A percentile compares a stretch with the other conserved stretches of the same genome.
Conservation (phyloP, 768 basidiomycete species). For the Paxillus rubicundulus region DNA sequence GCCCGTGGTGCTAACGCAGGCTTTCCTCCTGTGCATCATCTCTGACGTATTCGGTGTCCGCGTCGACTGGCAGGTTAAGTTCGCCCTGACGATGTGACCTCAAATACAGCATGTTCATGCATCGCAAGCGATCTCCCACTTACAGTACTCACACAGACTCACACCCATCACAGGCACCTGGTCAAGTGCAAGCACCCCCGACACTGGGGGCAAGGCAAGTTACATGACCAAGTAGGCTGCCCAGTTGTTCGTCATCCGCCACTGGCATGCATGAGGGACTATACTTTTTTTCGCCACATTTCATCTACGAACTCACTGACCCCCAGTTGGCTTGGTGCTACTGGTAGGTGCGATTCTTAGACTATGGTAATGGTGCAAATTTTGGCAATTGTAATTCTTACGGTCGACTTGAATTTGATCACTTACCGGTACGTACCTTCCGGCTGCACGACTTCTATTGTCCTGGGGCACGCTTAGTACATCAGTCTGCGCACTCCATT, state of each 20-base stretch:
- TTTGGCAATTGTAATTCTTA: conserved; percentile 29
- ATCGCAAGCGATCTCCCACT: background rate
- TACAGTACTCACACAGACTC: conserved; percentile 6
- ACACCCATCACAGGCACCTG: conserved; percentile 71
- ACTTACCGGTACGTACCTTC: too few species aligned
- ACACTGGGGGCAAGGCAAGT: conserved; percentile 88
- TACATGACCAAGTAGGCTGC: conserved; percentile 53
- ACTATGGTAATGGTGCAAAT: conserved; percentile 26
- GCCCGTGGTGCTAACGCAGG: conserved; percentile 36
- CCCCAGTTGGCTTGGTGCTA: conserved; percentile 8
- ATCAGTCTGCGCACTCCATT: too few species aligned
- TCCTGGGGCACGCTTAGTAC: too few species aligned
- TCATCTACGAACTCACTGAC: conserved; percentile 10
- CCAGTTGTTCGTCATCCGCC: background rate
- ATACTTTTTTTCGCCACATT: conserved; percentile 3
- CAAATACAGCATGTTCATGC: conserved; percentile 81
- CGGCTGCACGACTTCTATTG: background rate
- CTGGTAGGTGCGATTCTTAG: conserved; percentile 18
- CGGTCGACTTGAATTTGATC: background rate
- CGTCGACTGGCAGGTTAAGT: conserved; percentile 98
- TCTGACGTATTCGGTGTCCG: conserved; percentile 91
- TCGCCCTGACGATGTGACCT: conserved; percentile 91
- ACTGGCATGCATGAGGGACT: conserved; percentile 2
- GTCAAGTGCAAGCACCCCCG: conserved; percentile 98
- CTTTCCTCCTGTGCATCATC: conserved; percentile 77